Conservation (phyloP, 805 yeast genomes). For the Komagataella pastoris region DNA sequence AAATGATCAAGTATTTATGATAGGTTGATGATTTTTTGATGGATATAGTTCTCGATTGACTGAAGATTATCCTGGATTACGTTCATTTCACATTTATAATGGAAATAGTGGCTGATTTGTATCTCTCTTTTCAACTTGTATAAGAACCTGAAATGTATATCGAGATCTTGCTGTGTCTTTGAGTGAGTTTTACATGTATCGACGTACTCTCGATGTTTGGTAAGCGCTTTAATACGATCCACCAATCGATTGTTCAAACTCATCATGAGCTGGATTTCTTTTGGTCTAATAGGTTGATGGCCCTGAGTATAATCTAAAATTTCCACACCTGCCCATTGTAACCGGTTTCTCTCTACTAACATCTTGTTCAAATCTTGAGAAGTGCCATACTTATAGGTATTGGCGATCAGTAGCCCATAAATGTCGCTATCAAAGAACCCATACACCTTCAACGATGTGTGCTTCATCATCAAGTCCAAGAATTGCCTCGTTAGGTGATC, state of each 20-base stretch:
- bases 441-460: conserved; percentile 10
- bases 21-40: neutral
- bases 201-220: neutral
- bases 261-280: neutral
- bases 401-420: conserved; percentile 42
- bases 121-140: neutral
- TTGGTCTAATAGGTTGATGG: neutral
- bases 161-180: neutral
- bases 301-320: neutral
- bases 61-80: neutral
- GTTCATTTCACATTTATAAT: neutral
- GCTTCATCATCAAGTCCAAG: conserved; percentile 8
- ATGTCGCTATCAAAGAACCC: conserved; percentile 55
- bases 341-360: neutral
- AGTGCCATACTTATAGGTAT: conserved; percentile 19
- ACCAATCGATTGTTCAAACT: neutral
- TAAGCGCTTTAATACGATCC: neutral
- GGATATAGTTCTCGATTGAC: neutral
- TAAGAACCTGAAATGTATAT: neutral
- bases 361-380: neutral
- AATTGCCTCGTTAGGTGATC: conserved; percentile 38
- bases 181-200: neutral
- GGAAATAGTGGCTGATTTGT: neutral
- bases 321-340: neutral
- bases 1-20: too few relatives aligned